Conservation (phyloP, 176 grass and related monocot species). For the Metroxylon sagu region DNA sequence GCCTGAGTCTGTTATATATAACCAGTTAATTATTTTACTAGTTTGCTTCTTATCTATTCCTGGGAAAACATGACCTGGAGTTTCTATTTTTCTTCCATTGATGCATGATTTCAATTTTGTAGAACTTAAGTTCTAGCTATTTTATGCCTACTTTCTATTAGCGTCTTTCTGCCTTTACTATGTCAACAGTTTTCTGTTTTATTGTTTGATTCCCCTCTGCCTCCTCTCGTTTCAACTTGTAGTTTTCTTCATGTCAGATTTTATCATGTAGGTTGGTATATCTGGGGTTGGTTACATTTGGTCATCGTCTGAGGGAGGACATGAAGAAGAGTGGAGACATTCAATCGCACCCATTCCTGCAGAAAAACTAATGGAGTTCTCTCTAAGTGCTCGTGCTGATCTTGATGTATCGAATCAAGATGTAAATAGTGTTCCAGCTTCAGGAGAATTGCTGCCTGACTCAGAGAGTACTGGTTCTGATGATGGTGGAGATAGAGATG, state of each 20-base stretch:
- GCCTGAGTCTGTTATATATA: too few species aligned
- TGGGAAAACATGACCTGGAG: too few species aligned
- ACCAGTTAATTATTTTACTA: too few species aligned
- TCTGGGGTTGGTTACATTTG: slow-evolving; percentile 80
- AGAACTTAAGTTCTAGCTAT: too few species aligned
- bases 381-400: slow-evolving; percentile 30
- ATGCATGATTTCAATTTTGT: too few species aligned
- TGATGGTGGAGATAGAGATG: slow-evolving; percentile 43
- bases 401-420: slow-evolving; percentile 28
- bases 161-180: too few species aligned
- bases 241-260: slow-evolving; percentile 2
- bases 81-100: too few species aligned
- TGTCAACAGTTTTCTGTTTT: too few species aligned
- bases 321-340: slow-evolving; percentile 78
- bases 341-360: slow-evolving; percentile 78
- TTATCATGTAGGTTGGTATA: slow-evolving; percentile 41
- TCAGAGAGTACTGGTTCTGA: slow-evolving; percentile 24
- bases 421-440: slow-evolving; percentile 24
- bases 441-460: slow-evolving; percentile 29
- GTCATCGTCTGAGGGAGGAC: slow-evolving; percentile 49
- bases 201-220: too few species aligned
- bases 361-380: slow-evolving; percentile 63
- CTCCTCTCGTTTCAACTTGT: too few species aligned
- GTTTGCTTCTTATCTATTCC: too few species aligned
- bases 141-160: too few species aligned